Evolutionary conservation across 139 green algal species (phyloP).

Genomic region (Chlamydomonas sphaeroides): DNA sequence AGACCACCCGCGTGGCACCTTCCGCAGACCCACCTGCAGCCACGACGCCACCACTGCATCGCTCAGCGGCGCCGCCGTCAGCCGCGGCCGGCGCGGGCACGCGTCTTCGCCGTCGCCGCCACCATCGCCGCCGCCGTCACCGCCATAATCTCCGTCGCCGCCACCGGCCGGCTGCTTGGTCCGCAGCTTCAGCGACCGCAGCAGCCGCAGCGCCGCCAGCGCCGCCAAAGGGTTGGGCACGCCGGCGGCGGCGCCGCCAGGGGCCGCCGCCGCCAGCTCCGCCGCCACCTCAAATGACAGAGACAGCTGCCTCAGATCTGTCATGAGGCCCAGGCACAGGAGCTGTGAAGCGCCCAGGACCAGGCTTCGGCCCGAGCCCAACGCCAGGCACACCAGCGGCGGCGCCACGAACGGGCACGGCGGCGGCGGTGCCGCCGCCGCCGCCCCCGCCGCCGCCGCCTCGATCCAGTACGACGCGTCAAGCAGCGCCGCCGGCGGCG

Average conservation of each 20-base stretch:
- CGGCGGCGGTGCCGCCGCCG: background rate
- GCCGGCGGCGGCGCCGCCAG: background rate
- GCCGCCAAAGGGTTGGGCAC: constrained; percentile 3
- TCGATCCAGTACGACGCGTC: background rate
- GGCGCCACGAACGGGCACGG: background rate
- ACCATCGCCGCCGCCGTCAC: too few relatives aligned
- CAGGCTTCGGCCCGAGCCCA: background rate
- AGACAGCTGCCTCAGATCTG: background rate
- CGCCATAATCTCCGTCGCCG: too few relatives aligned
- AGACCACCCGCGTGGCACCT: too few relatives aligned
- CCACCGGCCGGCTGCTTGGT: background rate
- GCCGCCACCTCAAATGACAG: background rate
- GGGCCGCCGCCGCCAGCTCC: background rate
- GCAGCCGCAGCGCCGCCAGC: background rate
- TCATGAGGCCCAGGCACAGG: constrained; percentile 22
- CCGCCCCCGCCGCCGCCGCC: too few relatives aligned
- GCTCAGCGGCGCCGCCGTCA: background rate
- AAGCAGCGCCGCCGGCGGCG: background rate
- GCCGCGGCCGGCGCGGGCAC: too few relatives aligned
- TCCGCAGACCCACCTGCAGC: too few relatives aligned
- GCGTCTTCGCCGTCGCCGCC: too few relatives aligned
- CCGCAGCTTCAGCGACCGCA: background rate
- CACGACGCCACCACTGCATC: constrained; percentile 15
- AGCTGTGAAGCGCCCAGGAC: background rate
- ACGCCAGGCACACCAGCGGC: background rate